Conservation (phyloP, 805 yeast genomes). For the Cyberlindnera xylosilytica region DNA sequence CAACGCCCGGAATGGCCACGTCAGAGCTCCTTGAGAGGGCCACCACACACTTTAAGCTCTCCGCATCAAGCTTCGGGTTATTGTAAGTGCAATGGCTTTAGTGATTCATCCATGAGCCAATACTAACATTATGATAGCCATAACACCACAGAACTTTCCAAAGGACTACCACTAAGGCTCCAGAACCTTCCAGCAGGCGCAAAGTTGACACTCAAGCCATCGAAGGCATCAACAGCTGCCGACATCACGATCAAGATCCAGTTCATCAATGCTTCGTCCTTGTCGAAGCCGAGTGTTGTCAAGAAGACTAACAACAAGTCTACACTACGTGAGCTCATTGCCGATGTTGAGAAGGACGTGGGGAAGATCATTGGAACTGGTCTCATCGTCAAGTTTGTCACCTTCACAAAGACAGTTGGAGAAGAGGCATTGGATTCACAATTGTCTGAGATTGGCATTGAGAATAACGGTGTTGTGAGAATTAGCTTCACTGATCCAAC, state of each 20-base stretch:
- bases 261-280: constrained; percentile 23
- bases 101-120: not conserved
- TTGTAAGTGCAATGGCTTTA: constrained; percentile 13
- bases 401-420: constrained; percentile 18
- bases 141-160: constrained; percentile 32
- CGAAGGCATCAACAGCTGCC: constrained; percentile 1
- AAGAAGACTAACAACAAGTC: constrained; percentile 21
- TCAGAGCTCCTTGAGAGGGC: constrained; percentile 35
- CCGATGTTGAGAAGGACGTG: constrained; percentile 18
- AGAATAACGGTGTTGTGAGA: constrained; percentile 26
- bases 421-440: constrained; percentile 12
- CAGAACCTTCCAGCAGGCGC: constrained; percentile 43
- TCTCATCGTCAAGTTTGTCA: constrained; percentile 20
- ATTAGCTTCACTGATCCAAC: constrained; percentile 16
- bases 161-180: constrained; percentile 41
- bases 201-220: constrained; percentile 32
- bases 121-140: constrained; percentile 22
- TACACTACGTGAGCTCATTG: constrained; percentile 16
- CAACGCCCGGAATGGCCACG: constrained; percentile 34
- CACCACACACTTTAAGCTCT: constrained; percentile 36
- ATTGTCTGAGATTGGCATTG: constrained; percentile 22
- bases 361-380: constrained; percentile 17
- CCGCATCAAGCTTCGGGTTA: constrained; percentile 24
- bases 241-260: constrained; percentile 32
- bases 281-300: constrained; percentile 24